phyloP scores from a whole-genome alignment of 169 alveolate genomes.

The Plasmodium cynomolgi region DNA sequence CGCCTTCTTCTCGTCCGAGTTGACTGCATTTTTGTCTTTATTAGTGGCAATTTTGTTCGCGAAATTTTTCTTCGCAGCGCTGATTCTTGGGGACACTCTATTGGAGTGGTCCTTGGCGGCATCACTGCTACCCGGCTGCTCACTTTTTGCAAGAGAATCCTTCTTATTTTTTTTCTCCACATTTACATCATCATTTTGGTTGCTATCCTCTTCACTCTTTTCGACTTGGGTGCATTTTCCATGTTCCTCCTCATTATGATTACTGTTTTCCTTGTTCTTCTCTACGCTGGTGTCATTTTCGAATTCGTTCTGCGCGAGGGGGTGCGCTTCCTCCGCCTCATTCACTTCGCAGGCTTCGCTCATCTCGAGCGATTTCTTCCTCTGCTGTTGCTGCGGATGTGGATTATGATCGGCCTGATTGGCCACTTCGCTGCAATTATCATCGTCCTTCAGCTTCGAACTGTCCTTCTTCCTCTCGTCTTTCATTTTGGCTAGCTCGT shows the following conservation, averaged over 20 bases:
- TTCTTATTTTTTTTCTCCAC: constrained; percentile 34
- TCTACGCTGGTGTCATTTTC: background rate
- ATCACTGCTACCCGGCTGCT: background rate
- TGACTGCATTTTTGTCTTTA: constrained; percentile 15
- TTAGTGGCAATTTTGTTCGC: background rate
- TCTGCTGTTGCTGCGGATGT: background rate
- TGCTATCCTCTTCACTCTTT: background rate
- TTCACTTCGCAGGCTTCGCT: background rate
- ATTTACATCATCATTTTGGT: constrained; percentile 4
- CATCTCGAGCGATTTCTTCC: background rate
- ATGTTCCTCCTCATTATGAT: background rate
- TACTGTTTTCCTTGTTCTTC: background rate
- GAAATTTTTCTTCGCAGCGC: background rate
- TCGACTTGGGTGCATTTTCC: background rate
- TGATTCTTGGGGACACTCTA: background rate
- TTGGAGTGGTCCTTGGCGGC: constrained; percentile 2
- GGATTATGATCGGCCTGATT: background rate
- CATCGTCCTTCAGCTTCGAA: background rate
- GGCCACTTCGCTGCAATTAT: constrained; percentile 5
- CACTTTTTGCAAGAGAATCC: background rate
- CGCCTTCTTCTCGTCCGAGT: constrained; percentile 27
- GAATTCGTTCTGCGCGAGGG: background rate
- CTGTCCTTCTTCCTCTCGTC: background rate
- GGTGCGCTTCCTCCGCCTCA: background rate
- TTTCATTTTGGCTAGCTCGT: background rate